These are phyloP conservation scores for Pestalotiopsis sp. DNA, from an alignment of 2,329 filamentous ascomycete species.

Conservation along the genomic window DNA sequence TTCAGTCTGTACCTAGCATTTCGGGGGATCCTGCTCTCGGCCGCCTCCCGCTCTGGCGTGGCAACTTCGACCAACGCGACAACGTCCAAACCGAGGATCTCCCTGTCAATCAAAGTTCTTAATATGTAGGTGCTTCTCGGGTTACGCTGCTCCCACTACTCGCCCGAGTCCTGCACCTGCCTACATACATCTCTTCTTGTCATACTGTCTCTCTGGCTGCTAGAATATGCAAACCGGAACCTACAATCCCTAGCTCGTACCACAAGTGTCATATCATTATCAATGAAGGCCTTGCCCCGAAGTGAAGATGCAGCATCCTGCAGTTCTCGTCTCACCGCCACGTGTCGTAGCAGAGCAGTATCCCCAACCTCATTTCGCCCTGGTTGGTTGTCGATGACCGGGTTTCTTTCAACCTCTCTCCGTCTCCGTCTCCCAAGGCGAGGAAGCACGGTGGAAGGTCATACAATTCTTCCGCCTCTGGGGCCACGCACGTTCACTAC, in stretches of 20 bases:
- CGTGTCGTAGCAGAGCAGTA: not conserved
- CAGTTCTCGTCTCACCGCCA: constrained; percentile 8
- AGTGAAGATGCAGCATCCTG: not conserved
- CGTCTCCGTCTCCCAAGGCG: not conserved
- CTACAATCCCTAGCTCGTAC: not conserved
- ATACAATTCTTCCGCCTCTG: not conserved
- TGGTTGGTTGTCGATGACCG: not conserved
- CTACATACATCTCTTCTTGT: not conserved
- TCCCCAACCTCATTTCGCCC: not conserved
- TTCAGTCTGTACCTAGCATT: too few relatives aligned
- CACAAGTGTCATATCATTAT: constrained; percentile 1
- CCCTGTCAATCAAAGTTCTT: too few relatives aligned
- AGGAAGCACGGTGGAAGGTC: not conserved
- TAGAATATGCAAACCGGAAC: not conserved
- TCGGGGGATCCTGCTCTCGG: too few relatives aligned
- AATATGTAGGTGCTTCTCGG: too few relatives aligned
- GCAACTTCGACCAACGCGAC: too few relatives aligned
- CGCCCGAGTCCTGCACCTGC: not conserved
- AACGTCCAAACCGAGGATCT: too few relatives aligned
- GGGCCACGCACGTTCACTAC: not conserved
- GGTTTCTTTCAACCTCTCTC: not conserved
- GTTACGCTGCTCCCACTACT: too few relatives aligned
- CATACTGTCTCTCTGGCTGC: not conserved
- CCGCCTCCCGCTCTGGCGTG: too few relatives aligned
- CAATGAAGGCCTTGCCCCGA: not conserved